These are phyloP conservation scores for Echeveria elegans DNA, from an alignment of 164 flowering plant species.

Conservation along the genomic window DNA sequence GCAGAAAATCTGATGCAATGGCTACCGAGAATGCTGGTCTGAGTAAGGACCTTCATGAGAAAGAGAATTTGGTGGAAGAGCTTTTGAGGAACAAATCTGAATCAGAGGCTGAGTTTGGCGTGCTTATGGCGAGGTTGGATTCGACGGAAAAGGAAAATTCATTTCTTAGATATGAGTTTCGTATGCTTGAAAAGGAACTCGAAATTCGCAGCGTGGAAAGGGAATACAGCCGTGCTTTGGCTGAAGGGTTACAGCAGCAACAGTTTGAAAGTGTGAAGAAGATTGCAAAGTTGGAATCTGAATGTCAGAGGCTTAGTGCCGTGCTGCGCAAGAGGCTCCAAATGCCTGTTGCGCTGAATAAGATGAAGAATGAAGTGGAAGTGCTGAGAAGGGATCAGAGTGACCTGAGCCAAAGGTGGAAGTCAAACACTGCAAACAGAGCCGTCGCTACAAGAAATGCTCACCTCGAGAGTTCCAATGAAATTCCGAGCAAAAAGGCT, in stretches of 20 bases:
- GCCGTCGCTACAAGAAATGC: constrained; percentile 25
- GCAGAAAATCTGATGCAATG: constrained; percentile 26
- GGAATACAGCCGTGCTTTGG: constrained; percentile 40
- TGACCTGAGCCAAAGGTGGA: constrained; percentile 37
- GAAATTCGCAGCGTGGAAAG: constrained; percentile 68
- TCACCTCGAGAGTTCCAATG: constrained; percentile 19
- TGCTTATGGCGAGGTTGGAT: constrained; percentile 45
- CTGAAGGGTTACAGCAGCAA: constrained; percentile 53
- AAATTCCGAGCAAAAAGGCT: constrained; percentile 26
- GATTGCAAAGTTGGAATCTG: constrained; percentile 65
- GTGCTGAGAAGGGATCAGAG: constrained; percentile 30
- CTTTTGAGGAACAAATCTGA: constrained; percentile 29
- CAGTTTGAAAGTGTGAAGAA: constrained; percentile 49
- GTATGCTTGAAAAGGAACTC: constrained; percentile 71
- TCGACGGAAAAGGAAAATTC: constrained; percentile 60
- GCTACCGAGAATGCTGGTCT: constrained; percentile 42
- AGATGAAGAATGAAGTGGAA: constrained; percentile 47
- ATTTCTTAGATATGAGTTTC: constrained; percentile 64
- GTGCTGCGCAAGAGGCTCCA: constrained; percentile 46
- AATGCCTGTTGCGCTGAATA: constrained; percentile 43
- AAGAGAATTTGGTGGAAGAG: constrained; percentile 51
- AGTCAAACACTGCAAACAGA: constrained; percentile 20
- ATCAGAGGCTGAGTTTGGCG: constrained; percentile 47
- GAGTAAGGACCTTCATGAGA: constrained; percentile 35
- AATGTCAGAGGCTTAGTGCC: constrained; percentile 62